Percentiles rank a stretch among this genome's conserved stretches.
Conservation (phyloP, 2,329 filamentous ascomycete genomes). For the Teratosphaeria zuluensis region DNA sequence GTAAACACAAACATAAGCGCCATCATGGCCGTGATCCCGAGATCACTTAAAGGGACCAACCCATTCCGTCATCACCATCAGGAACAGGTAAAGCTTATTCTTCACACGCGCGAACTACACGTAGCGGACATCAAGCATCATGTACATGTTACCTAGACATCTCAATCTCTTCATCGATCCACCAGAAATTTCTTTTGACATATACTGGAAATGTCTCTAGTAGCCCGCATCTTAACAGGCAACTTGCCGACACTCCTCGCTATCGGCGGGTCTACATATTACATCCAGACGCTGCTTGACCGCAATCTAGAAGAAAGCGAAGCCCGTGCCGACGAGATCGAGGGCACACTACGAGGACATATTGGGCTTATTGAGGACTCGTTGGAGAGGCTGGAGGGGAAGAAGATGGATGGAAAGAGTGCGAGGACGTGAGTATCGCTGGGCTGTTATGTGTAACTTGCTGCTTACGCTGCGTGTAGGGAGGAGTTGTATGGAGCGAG, state of each 20-base stretch:
- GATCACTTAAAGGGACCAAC: not conserved
- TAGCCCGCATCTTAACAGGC: not conserved
- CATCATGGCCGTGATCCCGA: not conserved
- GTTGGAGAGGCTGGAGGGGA: conserved; percentile 36
- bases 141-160: not conserved
- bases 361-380: conserved; percentile 40
- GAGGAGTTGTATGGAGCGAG: conserved; percentile 10
- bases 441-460: not conserved
- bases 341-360: conserved; percentile 38
- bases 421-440: conserved; percentile 27
- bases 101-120: not conserved
- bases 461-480: conserved; percentile 3
- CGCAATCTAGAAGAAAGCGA: conserved; percentile 40
- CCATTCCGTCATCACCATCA: not conserved
- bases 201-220: not conserved
- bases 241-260: conserved; percentile 7
- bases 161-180: not conserved
- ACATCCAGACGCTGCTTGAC: conserved; percentile 26
- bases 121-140: too few relatives aligned
- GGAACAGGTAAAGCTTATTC: not conserved
- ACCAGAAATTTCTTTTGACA: not conserved
- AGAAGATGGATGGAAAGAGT: conserved; percentile 26
- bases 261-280: conserved; percentile 10
- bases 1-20: not conserved
- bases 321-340: conserved; percentile 39